Conservation (phyloP, 2,329 filamentous ascomycete species). For the Onygenales sp. region DNA sequence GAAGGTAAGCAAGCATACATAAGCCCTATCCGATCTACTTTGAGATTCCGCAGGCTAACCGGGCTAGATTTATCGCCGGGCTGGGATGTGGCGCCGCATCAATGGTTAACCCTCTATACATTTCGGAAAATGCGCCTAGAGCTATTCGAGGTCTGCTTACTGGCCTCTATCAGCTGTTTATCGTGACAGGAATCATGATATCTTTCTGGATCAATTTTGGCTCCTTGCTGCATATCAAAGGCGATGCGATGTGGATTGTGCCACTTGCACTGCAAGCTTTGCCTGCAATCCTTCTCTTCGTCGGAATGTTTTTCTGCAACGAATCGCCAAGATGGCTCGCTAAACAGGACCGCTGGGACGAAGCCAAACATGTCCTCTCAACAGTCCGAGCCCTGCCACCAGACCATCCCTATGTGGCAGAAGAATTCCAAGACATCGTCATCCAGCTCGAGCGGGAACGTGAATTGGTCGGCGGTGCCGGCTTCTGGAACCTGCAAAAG, state of each 20-base stretch:
- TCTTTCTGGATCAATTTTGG: conserved; percentile 48
- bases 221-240: conserved; percentile 37
- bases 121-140: conserved; percentile 51
- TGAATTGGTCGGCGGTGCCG: conserved; percentile 43
- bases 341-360: conserved; percentile 58
- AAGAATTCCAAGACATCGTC: conserved; percentile 53
- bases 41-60: not conserved
- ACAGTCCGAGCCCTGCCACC: conserved; percentile 46
- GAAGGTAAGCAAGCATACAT: conserved; percentile 37
- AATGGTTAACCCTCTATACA: conserved; percentile 52
- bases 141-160: conserved; percentile 51
- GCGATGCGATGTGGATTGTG: conserved; percentile 47
- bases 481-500: conserved; percentile 48
- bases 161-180: conserved; percentile 52
- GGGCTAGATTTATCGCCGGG: conserved; percentile 41
- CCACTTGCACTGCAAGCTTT: conserved; percentile 57
- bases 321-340: conserved; percentile 62
- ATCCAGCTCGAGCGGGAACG: conserved; percentile 55
- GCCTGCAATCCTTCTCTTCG: conserved; percentile 51
- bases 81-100: conserved; percentile 41
- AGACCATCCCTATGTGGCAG: conserved; percentile 46
- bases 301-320: conserved; percentile 53
- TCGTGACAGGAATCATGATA: conserved; percentile 37
- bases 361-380: conserved; percentile 48
- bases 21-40: not conserved